Base-by-base conservation (phyloP, 495 filamentous ascomycete species). In the Penicillium samsonianum region DNA sequence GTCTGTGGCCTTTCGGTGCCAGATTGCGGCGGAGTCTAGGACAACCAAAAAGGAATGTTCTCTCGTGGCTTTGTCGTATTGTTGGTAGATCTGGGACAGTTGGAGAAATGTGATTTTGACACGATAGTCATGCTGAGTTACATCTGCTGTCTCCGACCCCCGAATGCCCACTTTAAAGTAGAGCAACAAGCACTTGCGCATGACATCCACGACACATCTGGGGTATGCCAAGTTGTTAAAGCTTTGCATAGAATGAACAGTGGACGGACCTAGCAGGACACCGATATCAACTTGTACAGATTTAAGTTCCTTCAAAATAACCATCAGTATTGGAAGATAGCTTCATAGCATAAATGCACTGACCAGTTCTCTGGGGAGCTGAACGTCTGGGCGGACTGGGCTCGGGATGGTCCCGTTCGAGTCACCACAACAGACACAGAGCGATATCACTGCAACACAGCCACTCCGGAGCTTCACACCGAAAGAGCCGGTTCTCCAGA, bases 81-180 rank as follows among this genome's bases (percentile, higher is more conserved):
- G 63, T 47, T 81, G 74, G 57, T 84, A 72, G 1, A 96, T 73
- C 3, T 71, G 71, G 25, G 80, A 71, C 33, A 94, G 62, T 42
- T 89, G 84, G 22, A 73, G 60, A 57, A 96, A 87, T 14, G 82
- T 83, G 3, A 96, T 78, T 3, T 75, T 79, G 33, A 91, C 72
- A 26, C 80, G 75, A 64, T 78, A 84, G 14, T 67, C 55, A 14
- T 72, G 66, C 41, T 58, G 60, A 22, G 33, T 57, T 3, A 53
- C 16, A 10, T 49, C 50, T 5, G 7, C 38, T 16, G 23, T 25
- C 26, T 49, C n/a, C 58, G 62, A 43, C 8, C 31, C 37, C 30
- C 45, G 31, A 19, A 60, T 53, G 0, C 17, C 22, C 12, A 50
- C 30, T 37, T 59, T 55, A 40, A 79, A 79, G 28, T 63, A 63